Evolutionary conservation across 345 rosid species (phyloP), one percentile per base, ranked within the genome.

Genomic region (Raphanus sativus): DNA sequence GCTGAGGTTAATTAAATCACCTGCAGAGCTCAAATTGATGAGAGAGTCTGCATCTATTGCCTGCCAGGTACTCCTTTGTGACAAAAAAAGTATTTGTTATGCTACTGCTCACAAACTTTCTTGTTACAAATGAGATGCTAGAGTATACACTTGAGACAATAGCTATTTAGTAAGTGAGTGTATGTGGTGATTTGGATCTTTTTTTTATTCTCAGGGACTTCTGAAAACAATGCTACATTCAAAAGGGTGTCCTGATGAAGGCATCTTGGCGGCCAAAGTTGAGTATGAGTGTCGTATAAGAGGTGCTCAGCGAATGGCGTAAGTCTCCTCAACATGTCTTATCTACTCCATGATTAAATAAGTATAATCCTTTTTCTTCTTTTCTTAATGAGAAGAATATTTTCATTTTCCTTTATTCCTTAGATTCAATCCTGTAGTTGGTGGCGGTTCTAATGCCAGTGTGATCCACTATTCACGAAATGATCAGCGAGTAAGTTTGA

Each of bases 221-320:
- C 77, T 94, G 84, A 92, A 88, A 84, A 94, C 98, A 64, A 90
- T 92, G 92, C 77, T 92, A 79, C 89, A 89, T 82, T 92, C 98
- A 42, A 95, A 87, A 81, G 25, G 50, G 69, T 86, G 85, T 86
- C 97, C 97, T 65, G 80, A 87, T 61, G 99, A 95, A 81, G 77
- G 88, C 69, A 77, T 89, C 73, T 79, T 95, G 64, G 86, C 96
- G 50, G 94, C 99, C 33, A 87, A 89, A 82, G 71, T 95, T 79
- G 98, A 95, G 84, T 92, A 92, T 79, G 99, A 95, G 84, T 87
- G 99, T 78, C 89, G 87, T 83, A 76, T 84, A 81, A 87, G 94
- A 86, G 98, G 98, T 77, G 96, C 99, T 75, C 97, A 92, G 78
- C 89, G 97, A 84, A 95, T 91, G 98, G 94, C 96, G 97, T 92